Percentiles rank a stretch among this genome's conserved stretches.
phyloP scores from a whole-genome alignment of 2,329 filamentous ascomycete genomes.

The Fusarium sp. region DNA sequence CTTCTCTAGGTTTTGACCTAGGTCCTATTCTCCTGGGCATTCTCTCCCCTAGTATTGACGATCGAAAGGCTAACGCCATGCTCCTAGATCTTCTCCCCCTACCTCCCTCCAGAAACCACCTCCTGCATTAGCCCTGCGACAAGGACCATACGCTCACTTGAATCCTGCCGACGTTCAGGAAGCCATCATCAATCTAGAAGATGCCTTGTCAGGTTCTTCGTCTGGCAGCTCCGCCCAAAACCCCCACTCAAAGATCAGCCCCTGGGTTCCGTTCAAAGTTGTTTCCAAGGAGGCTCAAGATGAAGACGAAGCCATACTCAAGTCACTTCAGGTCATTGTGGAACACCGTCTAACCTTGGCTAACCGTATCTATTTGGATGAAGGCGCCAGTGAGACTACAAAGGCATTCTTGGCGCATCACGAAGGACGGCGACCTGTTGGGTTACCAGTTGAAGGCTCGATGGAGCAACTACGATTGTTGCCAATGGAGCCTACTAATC shows the following conservation, averaged over 20 bases:
- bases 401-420: constrained; percentile 2
- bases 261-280: constrained; percentile 40
- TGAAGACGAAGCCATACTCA: constrained; percentile 43
- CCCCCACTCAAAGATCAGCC: constrained; percentile 17
- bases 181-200: constrained; percentile 48
- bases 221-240: not conserved
- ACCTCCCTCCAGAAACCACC: constrained; percentile 20
- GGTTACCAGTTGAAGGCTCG: constrained; percentile 38
- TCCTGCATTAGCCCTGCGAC: constrained; percentile 30
- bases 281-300: constrained; percentile 41
- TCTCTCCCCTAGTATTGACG: not conserved
- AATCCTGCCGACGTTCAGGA: constrained; percentile 48
- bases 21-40: no score
- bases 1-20: not conserved
- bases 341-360: constrained; percentile 44
- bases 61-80: constrained; percentile 2
- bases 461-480: constrained; percentile 53
- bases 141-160: constrained; percentile 51
- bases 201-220: constrained; percentile 7
- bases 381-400: constrained; percentile 31
- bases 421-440: constrained; percentile 26
- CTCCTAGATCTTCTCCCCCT: constrained; percentile 11
- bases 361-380: constrained; percentile 45
- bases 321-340: constrained; percentile 44
- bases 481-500: constrained; percentile 54